Evolutionary conservation across 148 eudicot genomes (phyloP), one percentile per base, ranked within the genome.

Genomic region (Rhododendron henanense): DNA sequence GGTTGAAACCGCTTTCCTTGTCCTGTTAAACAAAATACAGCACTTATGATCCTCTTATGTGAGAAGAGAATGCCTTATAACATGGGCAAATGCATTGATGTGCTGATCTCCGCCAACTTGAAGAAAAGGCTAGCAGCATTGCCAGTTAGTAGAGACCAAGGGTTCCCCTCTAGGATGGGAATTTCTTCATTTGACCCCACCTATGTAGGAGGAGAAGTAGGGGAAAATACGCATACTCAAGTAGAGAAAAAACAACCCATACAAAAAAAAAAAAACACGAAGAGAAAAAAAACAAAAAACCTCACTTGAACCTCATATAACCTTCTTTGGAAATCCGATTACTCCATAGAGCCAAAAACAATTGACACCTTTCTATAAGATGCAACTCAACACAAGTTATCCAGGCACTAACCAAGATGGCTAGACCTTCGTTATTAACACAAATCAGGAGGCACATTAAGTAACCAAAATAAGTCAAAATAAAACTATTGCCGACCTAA

Each of bases 1-100:
- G 98, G 98, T 88, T 95, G 98, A 86, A 95, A 93, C 86, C 99
- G 91, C 88, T 91, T 97, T 85, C 87, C 90, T 87, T 93, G 90
- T 74, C 99, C 99, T 97, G 93, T 84, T 83, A 87, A 88, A 71
- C 39, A 15, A 28, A 71, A 82, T 63, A 83, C 53, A 48, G 1
- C 3, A 33, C 19, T 65, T 4, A 57, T 47, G 3, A 28, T 69
- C 82, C 13, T 44, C 57, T 47, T 45, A 25, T 55, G n/a, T 18
- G 15, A 71, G 16, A 71, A 45, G 65, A 84, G 76, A 50, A 41
- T 28, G 47, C 80, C 23, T 5, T 15, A 35, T 23, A 37, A 45
- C 35, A 39, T 55, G 7, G 6, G 9, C 7, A 31, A 25, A 18
- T 35, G 39, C 47, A 84, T 76, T 45, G 71, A 55, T 53, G 51